A percentile compares a stretch with the other conserved stretches of the same genome.
phyloP scores from a whole-genome alignment of 495 filamentous ascomycete genomes.

The Talaromyces wortmannii region DNA sequence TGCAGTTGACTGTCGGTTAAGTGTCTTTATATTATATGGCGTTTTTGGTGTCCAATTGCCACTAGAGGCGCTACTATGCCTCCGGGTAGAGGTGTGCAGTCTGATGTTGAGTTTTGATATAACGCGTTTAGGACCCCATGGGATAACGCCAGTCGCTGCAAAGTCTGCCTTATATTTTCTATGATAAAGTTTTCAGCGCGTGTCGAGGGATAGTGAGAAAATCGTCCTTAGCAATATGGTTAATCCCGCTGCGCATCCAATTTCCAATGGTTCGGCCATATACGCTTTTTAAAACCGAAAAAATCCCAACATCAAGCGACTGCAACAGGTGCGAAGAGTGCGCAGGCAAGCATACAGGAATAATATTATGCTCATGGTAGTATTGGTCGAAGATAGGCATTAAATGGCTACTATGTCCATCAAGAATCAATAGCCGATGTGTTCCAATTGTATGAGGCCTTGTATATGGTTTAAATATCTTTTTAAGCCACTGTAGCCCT shows the following conservation, averaged over 20 bases:
- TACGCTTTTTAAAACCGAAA: slow-evolving; percentile 15
- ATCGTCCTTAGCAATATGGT: slow-evolving; percentile 8
- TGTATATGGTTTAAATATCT: slow-evolving; percentile 13
- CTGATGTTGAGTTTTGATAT: too few relatives aligned
- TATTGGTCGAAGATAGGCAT: slow-evolving; percentile 15
- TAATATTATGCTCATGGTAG: slow-evolving; percentile 11
- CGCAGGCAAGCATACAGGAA: slow-evolving; percentile 14
- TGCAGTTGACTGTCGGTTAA: background rate
- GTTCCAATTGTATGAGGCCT: slow-evolving; percentile 4
- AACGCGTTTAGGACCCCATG: background rate
- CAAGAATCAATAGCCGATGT: slow-evolving; percentile 18
- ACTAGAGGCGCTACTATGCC: too few relatives aligned
- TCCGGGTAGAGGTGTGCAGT: too few relatives aligned
- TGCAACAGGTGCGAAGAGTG: slow-evolving; percentile 19
- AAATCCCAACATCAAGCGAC: slow-evolving; percentile 21
- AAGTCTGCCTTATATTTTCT: slow-evolving; percentile 7
- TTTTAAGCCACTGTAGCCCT: slow-evolving; percentile 11
- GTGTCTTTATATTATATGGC: background rate
- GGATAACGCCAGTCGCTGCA: slow-evolving; percentile 5
- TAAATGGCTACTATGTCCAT: slow-evolving; percentile 17
- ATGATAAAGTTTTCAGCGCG: slow-evolving; percentile 1
- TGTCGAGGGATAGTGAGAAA: slow-evolving; percentile 2
- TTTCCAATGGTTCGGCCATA: slow-evolving; percentile 10
- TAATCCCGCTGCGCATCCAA: slow-evolving; percentile 3
- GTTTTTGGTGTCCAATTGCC: too few relatives aligned